Base-by-base conservation (phyloP, 306 rosid genomes). In the Lathyrus tuberosus region DNA sequence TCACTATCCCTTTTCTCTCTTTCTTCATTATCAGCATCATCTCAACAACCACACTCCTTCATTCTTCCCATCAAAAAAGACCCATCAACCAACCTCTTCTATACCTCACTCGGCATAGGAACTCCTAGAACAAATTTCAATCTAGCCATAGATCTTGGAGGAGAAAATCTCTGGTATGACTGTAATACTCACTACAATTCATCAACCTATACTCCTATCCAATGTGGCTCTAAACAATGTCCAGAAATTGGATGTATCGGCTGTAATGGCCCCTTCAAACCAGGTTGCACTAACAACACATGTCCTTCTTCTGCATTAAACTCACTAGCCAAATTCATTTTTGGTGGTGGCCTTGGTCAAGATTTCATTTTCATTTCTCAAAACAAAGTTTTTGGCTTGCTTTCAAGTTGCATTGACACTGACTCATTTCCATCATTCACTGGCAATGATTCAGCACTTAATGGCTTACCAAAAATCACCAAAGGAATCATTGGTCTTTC, bases 51-150 rank as follows among this genome's bases (percentile, higher is more conserved):
- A 28, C 44, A 15, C 41, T n/a, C 73, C 3, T 79, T 43, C 46
- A 42, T 56, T 22, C 86, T 82, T 10, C 64, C 80, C 33, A 78
- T 80, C 1, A 56, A 43, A 10, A 83, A 80, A 78, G 87, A 83
- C 72, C 67, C 63, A 2, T 7, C 65, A 65, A 85, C 87, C 53
- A 77, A 74, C 18, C 71, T 82, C 3, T 80, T 71, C 80, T 71
- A 74, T 10, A 52, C 80, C 15, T 63, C 78, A 44, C 2, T 83
- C 30, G 80, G 78, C 49, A 54, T 80, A 5, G 90, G 87, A 69
- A 80, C 84, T 12, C 82, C 85, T 13, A 30, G 42, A 10, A 72
- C 60, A 8, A 42, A 70, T 58, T 56, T 78, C 54, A 30, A 78
- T 3, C 58, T 77, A 5, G 74, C 12, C 52, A 42, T 80, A 62